phyloP scores from a whole-genome alignment of 148 eudicot genomes.

The Pharnaceum exiguum region DNA sequence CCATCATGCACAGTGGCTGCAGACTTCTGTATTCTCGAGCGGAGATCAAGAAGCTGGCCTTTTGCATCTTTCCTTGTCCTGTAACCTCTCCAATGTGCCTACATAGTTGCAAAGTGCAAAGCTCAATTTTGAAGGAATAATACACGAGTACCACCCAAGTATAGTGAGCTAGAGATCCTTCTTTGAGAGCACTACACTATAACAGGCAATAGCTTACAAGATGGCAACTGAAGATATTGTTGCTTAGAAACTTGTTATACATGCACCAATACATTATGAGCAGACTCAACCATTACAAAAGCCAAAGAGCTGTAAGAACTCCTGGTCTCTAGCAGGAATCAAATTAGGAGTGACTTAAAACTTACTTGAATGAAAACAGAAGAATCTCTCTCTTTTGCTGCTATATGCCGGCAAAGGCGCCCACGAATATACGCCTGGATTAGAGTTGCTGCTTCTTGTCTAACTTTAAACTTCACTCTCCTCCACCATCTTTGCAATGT shows the following conservation, averaged over 20 bases:
- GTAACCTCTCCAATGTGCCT: conserved; percentile 90
- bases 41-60: conserved; percentile 61
- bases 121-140: conserved; percentile 1
- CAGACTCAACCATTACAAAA: too few species aligned
- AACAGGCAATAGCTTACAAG: too few species aligned
- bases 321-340: neutral
- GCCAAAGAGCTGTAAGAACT: too few species aligned
- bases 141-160: too few species aligned
- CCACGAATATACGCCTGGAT: conserved; percentile 71
- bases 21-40: conserved; percentile 65
- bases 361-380: conserved; percentile 55
- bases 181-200: too few species aligned
- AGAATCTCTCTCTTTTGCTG: conserved; percentile 24
- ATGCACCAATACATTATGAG: too few species aligned
- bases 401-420: conserved; percentile 38
- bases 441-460: conserved; percentile 38
- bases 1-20: conserved; percentile 77
- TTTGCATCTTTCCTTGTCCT: conserved; percentile 61
- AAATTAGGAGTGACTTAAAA: neutral
- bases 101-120: conserved; percentile 2
- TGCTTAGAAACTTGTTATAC: too few species aligned
- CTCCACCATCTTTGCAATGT: conserved; percentile 91
- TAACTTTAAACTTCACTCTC: conserved; percentile 22
- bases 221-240: too few species aligned
- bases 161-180: too few species aligned